Conservation (phyloP, 2,329 filamentous ascomycete genomes). For the Venturia oleaginea region DNA sequence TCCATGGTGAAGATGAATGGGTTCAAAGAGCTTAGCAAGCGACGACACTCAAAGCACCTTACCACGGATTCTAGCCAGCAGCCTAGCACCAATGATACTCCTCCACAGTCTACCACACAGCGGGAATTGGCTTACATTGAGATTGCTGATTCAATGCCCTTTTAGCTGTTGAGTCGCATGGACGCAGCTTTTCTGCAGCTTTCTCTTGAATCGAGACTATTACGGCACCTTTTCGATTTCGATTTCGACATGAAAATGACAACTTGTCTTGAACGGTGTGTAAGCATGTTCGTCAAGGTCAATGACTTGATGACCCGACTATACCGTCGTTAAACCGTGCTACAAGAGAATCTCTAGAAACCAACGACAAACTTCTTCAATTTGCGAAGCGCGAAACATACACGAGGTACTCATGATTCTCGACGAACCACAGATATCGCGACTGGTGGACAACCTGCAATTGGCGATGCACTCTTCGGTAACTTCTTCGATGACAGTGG, state of each 20-base stretch:
- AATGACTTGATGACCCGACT: background rate
- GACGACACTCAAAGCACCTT: slow-evolving; percentile 2
- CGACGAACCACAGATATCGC: background rate
- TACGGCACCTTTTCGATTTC: background rate
- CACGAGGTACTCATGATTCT: background rate
- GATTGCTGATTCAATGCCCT: background rate
- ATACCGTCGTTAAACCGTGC: background rate
- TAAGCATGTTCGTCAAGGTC: background rate
- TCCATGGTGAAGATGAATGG: slow-evolving; percentile 34
- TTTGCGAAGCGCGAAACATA: background rate
- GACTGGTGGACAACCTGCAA: slow-evolving; percentile 27
- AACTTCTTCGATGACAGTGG: slow-evolving; percentile 88
- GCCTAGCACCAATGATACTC: background rate
- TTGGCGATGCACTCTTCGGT: slow-evolving; percentile 75
- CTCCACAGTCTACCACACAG: background rate
- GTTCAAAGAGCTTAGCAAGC: background rate
- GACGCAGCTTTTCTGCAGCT: background rate
- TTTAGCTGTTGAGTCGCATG: background rate
- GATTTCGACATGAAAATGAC: background rate
- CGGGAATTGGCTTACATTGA: background rate
- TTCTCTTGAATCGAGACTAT: background rate
- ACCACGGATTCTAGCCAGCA: background rate
- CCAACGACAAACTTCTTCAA: slow-evolving; percentile 17
- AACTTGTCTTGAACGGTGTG: background rate
- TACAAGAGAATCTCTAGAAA: slow-evolving; percentile 9